Evolutionary conservation across 2,329 filamentous ascomycete species (phyloP).

Genomic region (Malbranchea cinnamomea): DNA sequence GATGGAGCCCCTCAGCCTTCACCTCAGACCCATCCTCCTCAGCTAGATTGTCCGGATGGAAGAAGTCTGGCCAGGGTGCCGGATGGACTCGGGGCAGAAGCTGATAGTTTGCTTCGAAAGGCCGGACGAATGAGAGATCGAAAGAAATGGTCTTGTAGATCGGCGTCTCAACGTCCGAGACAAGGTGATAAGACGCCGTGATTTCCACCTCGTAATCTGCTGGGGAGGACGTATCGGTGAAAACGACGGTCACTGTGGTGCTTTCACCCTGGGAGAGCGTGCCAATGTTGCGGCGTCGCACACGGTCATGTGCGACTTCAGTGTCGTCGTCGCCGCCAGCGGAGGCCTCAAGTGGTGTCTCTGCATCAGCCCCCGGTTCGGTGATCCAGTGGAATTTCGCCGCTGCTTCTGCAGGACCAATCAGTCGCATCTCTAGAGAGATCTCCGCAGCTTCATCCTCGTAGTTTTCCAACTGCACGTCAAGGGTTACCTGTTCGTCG

Average conservation of each 20-base stretch:
- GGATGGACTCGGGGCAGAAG: conserved; percentile 64
- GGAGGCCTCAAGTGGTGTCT: conserved; percentile 12
- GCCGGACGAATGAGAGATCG: conserved; percentile 58
- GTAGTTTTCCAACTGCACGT: conserved; percentile 59
- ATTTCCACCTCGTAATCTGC: conserved; percentile 54
- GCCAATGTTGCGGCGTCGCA: conserved; percentile 21
- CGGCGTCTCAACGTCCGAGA: conserved; percentile 64
- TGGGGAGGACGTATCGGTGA: conserved; percentile 38
- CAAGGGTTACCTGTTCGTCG: conserved; percentile 57
- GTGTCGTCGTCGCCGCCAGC: neutral
- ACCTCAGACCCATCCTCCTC: conserved; percentile 15
- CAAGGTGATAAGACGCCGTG: conserved; percentile 61
- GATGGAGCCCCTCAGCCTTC: conserved; percentile 49
- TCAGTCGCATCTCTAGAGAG: conserved; percentile 52
- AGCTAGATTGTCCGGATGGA: conserved; percentile 41
- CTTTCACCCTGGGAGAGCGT: conserved; percentile 19
- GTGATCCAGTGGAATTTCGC: conserved; percentile 34
- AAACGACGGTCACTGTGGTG: conserved; percentile 26
- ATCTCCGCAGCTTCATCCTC: conserved; percentile 68
- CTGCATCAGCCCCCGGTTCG: conserved; percentile 14
- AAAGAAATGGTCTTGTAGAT: conserved; percentile 59
- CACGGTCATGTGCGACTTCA: conserved; percentile 7
- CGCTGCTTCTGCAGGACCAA: conserved; percentile 39
- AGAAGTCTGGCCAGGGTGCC: conserved; percentile 77
- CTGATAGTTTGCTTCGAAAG: conserved; percentile 87